These are phyloP conservation scores for Massarina eburnea DNA, from an alignment of 2,329 filamentous ascomycete genomes.

Conservation along the genomic window DNA sequence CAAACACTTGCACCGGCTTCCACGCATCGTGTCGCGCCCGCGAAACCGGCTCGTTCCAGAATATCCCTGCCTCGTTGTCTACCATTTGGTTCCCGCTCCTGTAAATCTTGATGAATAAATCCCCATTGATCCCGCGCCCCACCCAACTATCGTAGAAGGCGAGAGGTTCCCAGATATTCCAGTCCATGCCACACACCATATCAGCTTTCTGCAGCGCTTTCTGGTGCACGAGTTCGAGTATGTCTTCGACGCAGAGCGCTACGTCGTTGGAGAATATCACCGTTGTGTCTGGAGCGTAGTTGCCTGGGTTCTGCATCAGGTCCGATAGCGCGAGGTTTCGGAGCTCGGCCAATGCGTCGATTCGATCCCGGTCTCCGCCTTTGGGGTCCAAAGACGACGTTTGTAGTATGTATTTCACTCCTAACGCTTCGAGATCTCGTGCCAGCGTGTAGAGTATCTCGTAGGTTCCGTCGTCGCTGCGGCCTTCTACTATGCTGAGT, in stretches of 20 bases:
- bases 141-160: conserved; percentile 63
- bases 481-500: conserved; percentile 59
- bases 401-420: conserved; percentile 47
- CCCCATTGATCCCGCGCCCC: conserved; percentile 54
- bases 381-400: conserved; percentile 49
- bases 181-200: conserved; percentile 64
- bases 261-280: conserved; percentile 88
- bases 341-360: conserved; percentile 52
- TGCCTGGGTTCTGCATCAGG: conserved; percentile 62
- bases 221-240: conserved; percentile 60
- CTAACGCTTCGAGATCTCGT: conserved; percentile 39
- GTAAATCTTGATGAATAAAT: conserved; percentile 59
- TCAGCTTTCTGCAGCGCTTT: conserved; percentile 50
- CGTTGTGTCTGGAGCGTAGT: conserved; percentile 95
- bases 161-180: conserved; percentile 49
- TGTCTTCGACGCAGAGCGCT: conserved; percentile 49
- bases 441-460: conserved; percentile 52
- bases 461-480: conserved; percentile 57
- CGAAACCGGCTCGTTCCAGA: conserved; percentile 52
- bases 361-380: conserved; percentile 41
- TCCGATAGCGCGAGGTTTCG: conserved; percentile 58
- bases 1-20: conserved; percentile 61
- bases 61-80: conserved; percentile 30
- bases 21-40: conserved; percentile 35
- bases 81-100: conserved; percentile 51